These are phyloP conservation scores for Botrytis pseudocinerea DNA, from an alignment of 2,329 filamentous ascomycete genomes.

Conservation along the genomic window DNA sequence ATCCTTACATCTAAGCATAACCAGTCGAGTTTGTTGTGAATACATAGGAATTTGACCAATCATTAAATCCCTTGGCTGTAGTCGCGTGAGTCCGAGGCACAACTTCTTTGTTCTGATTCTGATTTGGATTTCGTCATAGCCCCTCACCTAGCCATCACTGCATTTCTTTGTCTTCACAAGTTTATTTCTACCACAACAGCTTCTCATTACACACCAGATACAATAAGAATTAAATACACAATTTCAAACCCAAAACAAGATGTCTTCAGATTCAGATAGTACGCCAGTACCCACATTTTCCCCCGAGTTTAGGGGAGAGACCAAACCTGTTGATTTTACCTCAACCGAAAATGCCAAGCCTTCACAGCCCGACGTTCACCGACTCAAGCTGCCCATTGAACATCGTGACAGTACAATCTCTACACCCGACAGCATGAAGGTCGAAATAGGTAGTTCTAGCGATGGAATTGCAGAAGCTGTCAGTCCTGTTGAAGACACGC, in stretches of 20 bases:
- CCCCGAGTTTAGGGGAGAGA: not conserved
- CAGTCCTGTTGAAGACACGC: not conserved
- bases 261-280: constrained; percentile 13
- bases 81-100: not conserved
- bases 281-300: not conserved
- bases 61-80: not conserved
- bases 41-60: not conserved
- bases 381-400: not conserved
- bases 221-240: not conserved
- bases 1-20: not conserved
- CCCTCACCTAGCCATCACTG: not conserved
- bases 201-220: not conserved
- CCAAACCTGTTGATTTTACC: not conserved
- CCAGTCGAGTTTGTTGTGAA: not conserved
- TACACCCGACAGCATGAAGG: constrained; percentile 10
- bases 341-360: not conserved
- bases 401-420: not conserved
- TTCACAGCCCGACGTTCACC: not conserved
- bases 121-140: constrained; percentile 8
- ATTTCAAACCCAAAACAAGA: not conserved
- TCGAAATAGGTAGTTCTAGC: not conserved
- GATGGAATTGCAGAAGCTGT: not conserved
- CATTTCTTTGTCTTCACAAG: constrained; percentile 4
- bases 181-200: not conserved
- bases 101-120: not conserved